Percentiles rank a stretch among this genome's conserved stretches.
These are phyloP conservation scores for Gastrodia elata DNA, from an alignment of 106 monocot genomes.

Conservation along the genomic window DNA sequence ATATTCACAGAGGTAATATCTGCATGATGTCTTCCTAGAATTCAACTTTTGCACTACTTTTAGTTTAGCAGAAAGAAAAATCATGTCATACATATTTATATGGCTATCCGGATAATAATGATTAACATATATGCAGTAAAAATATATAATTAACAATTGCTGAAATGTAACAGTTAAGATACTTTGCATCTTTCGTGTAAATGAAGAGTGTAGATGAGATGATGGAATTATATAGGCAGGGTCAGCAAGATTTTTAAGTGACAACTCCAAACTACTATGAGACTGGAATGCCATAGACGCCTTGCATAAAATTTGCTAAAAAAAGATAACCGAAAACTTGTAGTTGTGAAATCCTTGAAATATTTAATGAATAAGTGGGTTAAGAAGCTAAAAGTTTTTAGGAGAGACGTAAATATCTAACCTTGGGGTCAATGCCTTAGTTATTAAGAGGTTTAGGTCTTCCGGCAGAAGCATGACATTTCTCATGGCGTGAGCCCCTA, in stretches of 20 bases:
- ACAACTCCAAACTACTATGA: background rate
- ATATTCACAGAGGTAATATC: background rate
- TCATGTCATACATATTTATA: background rate
- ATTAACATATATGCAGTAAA: background rate
- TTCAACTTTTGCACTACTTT: background rate
- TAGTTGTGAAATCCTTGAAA: background rate
- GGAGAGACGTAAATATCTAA: too few species aligned
- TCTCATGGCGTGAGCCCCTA: too few species aligned
- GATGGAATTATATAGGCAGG: background rate
- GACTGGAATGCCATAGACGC: background rate
- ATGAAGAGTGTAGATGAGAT: background rate
- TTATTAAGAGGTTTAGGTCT: too few species aligned
- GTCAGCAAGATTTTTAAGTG: background rate
- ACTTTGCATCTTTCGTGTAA: background rate
- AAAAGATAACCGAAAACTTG: background rate
- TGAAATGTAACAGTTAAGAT: background rate
- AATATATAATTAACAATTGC: background rate
- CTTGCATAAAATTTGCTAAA: background rate
- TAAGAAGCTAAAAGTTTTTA: too few species aligned
- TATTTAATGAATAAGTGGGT: too few species aligned
- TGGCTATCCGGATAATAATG: background rate
- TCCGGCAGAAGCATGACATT: too few species aligned
- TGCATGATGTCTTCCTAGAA: background rate
- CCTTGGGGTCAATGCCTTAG: too few species aligned
- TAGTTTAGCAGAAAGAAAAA: background rate